These are phyloP conservation scores for Neurospora sp. DNA, from an alignment of 495 filamentous ascomycete genomes.

Conservation along the genomic window DNA sequence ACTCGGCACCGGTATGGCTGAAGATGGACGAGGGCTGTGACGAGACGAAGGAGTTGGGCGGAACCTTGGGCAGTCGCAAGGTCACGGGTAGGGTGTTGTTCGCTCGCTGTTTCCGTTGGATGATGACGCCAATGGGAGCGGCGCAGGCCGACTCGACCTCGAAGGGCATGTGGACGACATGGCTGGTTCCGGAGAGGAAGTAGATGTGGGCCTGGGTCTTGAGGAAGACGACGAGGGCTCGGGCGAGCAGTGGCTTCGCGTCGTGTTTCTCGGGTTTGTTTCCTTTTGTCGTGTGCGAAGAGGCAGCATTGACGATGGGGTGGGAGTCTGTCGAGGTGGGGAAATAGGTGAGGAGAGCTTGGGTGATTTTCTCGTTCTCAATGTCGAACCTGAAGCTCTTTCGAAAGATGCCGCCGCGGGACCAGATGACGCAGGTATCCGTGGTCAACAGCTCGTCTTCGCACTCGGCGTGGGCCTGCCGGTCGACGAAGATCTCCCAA, in stretches of 20 bases:
- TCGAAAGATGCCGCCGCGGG: conserved; percentile 72
- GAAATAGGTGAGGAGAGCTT: conserved; percentile 80
- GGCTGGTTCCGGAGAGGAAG: conserved; percentile 78
- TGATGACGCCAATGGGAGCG: conserved; percentile 67
- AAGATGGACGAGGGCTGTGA: conserved; percentile 38
- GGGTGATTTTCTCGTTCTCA: conserved; percentile 73
- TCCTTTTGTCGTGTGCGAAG: background rate
- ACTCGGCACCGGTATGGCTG: conserved; percentile 38
- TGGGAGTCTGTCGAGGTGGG: conserved; percentile 40
- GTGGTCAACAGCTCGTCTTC: conserved; percentile 87
- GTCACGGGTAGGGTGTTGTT: conserved; percentile 31
- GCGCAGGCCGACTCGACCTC: conserved; percentile 83
- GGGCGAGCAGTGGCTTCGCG: conserved; percentile 31
- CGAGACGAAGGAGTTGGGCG: conserved; percentile 74
- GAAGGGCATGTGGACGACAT: conserved; percentile 89
- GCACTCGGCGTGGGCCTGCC: conserved; percentile 33
- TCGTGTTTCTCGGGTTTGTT: background rate
- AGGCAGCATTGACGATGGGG: conserved; percentile 1
- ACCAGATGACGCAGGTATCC: conserved; percentile 80
- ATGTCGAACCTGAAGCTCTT: conserved; percentile 79
- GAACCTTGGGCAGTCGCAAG: conserved; percentile 45
- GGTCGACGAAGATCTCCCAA: conserved; percentile 51
- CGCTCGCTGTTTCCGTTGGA: conserved; percentile 59
- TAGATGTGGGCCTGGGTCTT: conserved; percentile 90
- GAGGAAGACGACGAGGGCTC: conserved; percentile 81